Base-by-base conservation (phyloP, 371 early-diverging fungal species). In the Rhizomucor miehei region DNA sequence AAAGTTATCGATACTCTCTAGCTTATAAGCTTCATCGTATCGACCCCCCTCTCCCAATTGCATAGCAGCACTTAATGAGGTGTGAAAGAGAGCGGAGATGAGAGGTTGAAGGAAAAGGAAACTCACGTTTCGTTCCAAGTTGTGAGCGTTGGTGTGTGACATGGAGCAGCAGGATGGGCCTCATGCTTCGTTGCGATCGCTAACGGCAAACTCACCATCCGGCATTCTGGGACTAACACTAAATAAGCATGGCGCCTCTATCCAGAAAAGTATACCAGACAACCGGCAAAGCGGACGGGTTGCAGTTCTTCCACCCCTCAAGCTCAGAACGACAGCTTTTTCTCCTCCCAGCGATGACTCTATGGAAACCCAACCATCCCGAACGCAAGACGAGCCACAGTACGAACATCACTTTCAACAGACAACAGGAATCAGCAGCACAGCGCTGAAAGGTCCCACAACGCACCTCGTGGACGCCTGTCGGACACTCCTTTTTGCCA, bases 401-500 rank as follows among this genome's bases (percentile, higher is more conserved):
- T 48, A 38, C 20, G 57, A 57, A 6, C 38, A 35, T 39, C 34
- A 45, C 17, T 51, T 51, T 20, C 57, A 51, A 34, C 39, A 51
- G 13, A 51, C 57, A 14, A 25, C 14, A 14, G 17, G 24, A 12
- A 2, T 25, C 12, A 25, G 35, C 10, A 48, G n/a, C 48, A 48
- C 34, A 1, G 24, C 34, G 1, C 10, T 48, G 24, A 20, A 24
- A 10, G 37, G 36, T 25, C 19, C 60, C 25, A 45, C 51, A 51
- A 38, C 25, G 13, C 40, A 41, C 35, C 44, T 66, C 10, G 57
- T 58, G 14, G 71, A 70, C 37, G 68, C 68, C 1, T 53, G 67
- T n/a, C 65, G 63, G 13, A 67, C 63, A 1, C 49, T 73, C 11
- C 44, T 74, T 12, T 74, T 68, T 41, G 66, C 71, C 19, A 45